These are phyloP conservation scores for Suillus brevipes DNA, from an alignment of 768 basidiomycete genomes.

Conservation along the genomic window DNA sequence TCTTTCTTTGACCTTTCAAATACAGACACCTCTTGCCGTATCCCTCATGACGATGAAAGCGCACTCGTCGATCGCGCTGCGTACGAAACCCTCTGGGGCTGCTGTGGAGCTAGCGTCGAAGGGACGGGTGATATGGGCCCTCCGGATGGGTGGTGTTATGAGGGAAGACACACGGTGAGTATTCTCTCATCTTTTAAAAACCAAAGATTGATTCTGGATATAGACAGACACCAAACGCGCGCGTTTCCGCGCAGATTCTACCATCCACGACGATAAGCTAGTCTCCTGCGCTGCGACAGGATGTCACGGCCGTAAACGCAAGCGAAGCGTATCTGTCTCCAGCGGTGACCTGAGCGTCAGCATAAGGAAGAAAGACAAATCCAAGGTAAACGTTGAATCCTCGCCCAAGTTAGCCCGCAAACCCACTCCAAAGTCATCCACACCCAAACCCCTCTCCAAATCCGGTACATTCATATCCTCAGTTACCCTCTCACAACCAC, in stretches of 20 bases:
- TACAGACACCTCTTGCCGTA: slow-evolving; percentile 63
- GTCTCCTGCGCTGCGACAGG: slow-evolving; percentile 54
- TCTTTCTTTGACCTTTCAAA: slow-evolving; percentile 73
- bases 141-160: slow-evolving; percentile 86
- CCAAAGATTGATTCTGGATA: not conserved
- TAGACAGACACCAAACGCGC: slow-evolving; percentile 77
- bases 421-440: slow-evolving; percentile 9
- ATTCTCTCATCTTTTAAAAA: slow-evolving; percentile 1
- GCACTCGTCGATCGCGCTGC: slow-evolving; percentile 67
- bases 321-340: slow-evolving; percentile 25
- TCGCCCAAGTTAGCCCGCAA: slow-evolving; percentile 15
- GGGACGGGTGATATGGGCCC: slow-evolving; percentile 82
- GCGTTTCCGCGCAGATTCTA: slow-evolving; percentile 76
- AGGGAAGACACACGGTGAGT: slow-evolving; percentile 70
- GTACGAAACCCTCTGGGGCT: slow-evolving; percentile 65
- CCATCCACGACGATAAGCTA: slow-evolving; percentile 63
- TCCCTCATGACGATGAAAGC: slow-evolving; percentile 81
- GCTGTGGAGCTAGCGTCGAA: slow-evolving; percentile 70
- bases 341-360: slow-evolving; percentile 21
- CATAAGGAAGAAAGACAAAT: slow-evolving; percentile 14
- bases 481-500: slow-evolving; percentile 4
- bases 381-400: slow-evolving; percentile 2
- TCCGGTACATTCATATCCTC: slow-evolving; percentile 4
- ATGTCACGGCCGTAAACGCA: slow-evolving; percentile 46
- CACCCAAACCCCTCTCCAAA: slow-evolving; percentile 15